These are phyloP conservation scores for Chalciporus piperatus DNA, from an alignment of 768 basidiomycete genomes.

Conservation along the genomic window DNA sequence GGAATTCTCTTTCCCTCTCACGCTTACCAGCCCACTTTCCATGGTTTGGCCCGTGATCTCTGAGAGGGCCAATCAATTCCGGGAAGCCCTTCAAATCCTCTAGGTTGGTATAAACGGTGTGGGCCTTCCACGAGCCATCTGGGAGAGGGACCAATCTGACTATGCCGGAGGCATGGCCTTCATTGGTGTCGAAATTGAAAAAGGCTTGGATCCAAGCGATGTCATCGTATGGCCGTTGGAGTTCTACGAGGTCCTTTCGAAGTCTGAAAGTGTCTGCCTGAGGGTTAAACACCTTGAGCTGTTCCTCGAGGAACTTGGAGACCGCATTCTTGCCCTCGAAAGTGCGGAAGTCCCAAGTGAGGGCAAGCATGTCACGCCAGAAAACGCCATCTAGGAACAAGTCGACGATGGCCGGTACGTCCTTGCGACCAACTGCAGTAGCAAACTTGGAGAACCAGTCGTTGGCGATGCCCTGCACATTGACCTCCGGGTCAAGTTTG, in stretches of 20 bases:
- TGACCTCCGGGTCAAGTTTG: slow-evolving; percentile 30
- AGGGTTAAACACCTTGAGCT: slow-evolving; percentile 32
- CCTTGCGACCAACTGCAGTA: slow-evolving; percentile 30
- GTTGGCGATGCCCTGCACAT: slow-evolving; percentile 34
- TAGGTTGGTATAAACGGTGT: slow-evolving; percentile 48
- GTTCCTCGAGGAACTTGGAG: slow-evolving; percentile 43
- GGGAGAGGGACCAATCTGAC: slow-evolving; percentile 45
- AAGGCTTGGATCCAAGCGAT: slow-evolving; percentile 42
- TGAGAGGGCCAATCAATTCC: slow-evolving; percentile 42
- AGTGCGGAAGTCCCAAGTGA: slow-evolving; percentile 64
- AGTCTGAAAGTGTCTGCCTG: slow-evolving; percentile 23
- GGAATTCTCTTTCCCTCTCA: slow-evolving; percentile 25
- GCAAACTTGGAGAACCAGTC: slow-evolving; percentile 44
- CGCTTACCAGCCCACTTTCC: slow-evolving; percentile 32
- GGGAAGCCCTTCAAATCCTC: slow-evolving; percentile 48
- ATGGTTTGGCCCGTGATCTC: slow-evolving; percentile 39
- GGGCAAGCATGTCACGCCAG: slow-evolving; percentile 60
- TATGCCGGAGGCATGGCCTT: slow-evolving; percentile 41
- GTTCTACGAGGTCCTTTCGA: slow-evolving; percentile 12
- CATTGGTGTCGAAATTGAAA: slow-evolving; percentile 44
- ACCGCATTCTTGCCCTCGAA: slow-evolving; percentile 45
- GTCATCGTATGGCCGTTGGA: slow-evolving; percentile 34
- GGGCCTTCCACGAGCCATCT: slow-evolving; percentile 45
- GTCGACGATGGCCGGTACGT: slow-evolving; percentile 35
- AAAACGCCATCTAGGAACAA: slow-evolving; percentile 37